Percentiles rank a stretch among this genome's conserved stretches.
Conservation (phyloP, 441 rosid genomes). For the Dalechampia spathulata region DNA sequence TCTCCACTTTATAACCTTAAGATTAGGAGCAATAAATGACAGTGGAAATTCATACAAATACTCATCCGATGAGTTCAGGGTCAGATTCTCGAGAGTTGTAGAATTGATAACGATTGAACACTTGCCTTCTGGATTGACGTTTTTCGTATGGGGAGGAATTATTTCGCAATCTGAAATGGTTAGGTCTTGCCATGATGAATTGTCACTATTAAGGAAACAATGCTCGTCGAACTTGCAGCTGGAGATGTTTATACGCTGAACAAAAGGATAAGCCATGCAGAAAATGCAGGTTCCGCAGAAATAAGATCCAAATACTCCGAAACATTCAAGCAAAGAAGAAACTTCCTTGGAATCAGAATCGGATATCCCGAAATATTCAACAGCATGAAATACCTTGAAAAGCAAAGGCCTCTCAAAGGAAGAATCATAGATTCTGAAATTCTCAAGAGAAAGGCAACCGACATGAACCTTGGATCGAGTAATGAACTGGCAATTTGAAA, state of each 20-base stretch:
- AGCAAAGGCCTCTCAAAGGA: neutral
- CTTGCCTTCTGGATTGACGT: neutral
- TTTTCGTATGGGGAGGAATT: neutral
- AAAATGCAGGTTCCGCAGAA: neutral
- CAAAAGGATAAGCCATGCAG: conserved; percentile 2
- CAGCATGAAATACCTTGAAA: neutral
- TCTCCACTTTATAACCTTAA: conserved; percentile 9
- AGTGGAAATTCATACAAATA: conserved; percentile 1
- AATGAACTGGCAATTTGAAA: neutral
- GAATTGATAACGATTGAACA: neutral
- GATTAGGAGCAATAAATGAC: conserved; percentile 5
- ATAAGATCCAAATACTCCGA: conserved; percentile 4
- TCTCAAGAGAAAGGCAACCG: conserved; percentile 9
- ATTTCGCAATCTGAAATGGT: conserved; percentile 11
- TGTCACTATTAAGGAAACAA: conserved; percentile 3
- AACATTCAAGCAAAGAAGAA: neutral
- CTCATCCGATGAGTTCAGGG: conserved; percentile 5
- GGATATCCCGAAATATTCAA: neutral
- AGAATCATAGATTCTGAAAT: conserved; percentile 4
- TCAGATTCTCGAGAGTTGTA: conserved; percentile 4
- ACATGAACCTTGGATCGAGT: neutral
- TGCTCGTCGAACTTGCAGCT: conserved; percentile 3
- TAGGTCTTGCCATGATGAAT: conserved; percentile 1
- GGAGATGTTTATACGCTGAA: conserved; percentile 1
- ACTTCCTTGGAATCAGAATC: neutral